Percentiles rank a stretch among this genome's conserved stretches.
Evolutionary conservation across 1,284 basidiomycete species (phyloP).

Genomic region (Coniophora puteana): DNA sequence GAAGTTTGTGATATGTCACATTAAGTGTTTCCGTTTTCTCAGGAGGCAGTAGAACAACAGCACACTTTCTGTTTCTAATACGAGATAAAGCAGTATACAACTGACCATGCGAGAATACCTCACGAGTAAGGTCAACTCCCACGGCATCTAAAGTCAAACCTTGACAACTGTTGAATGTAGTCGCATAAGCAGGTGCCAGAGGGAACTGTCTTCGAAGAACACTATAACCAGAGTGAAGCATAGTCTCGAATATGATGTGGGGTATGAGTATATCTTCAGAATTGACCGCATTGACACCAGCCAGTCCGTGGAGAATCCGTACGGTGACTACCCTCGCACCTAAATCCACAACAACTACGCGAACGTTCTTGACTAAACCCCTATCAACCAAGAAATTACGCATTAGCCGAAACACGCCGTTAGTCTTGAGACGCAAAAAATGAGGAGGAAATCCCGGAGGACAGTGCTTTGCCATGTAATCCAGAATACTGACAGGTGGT

Average conservation of each 20-base stretch:
- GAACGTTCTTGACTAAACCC: too few species aligned
- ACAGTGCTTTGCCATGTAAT: conserved; percentile 20
- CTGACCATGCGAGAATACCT: conserved; percentile 41
- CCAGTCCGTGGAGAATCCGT: conserved; percentile 20
- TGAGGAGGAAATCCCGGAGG: conserved; percentile 30
- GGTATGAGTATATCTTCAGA: conserved; percentile 31
- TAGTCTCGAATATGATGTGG: conserved; percentile 29
- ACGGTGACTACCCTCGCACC: conserved; percentile 29
- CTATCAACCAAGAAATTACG: conserved; percentile 37
- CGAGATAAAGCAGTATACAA: conserved; percentile 40
- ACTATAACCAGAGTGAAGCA: conserved; percentile 29
- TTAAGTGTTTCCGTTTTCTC: conserved; percentile 14
- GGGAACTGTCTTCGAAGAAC: conserved; percentile 36
- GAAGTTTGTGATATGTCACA: conserved; percentile 16
- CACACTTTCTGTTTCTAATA: conserved; percentile 26
- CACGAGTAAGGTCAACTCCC: conserved; percentile 30
- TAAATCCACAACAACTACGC: too few species aligned
- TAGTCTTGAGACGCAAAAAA: conserved; percentile 27
- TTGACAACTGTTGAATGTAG: conserved; percentile 42
- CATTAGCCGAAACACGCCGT: conserved; percentile 32
- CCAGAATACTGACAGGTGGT: conserved; percentile 20
- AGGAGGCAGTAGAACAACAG: conserved; percentile 7
- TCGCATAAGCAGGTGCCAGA: conserved; percentile 36
- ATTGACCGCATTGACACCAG: conserved; percentile 16
- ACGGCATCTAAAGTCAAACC: conserved; percentile 36